Percentiles rank a stretch among this genome's conserved stretches.
These are phyloP conservation scores for Lyophyllum shimeji DNA, from an alignment of 768 basidiomycete species.

Conservation along the genomic window DNA sequence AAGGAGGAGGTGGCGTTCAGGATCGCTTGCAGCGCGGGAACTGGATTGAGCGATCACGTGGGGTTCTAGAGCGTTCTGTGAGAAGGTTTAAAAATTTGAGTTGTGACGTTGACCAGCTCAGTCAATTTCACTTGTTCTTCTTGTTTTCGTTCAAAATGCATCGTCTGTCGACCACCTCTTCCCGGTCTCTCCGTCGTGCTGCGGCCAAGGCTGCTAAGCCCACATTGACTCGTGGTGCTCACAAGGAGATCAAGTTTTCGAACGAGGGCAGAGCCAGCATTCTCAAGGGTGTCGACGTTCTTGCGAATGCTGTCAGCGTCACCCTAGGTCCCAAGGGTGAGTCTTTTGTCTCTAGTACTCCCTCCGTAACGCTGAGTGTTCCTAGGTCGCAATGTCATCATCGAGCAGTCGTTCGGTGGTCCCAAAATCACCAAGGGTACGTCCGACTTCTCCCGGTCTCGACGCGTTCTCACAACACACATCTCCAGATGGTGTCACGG, in stretches of 20 bases:
- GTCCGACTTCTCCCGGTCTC: slow-evolving; percentile 20
- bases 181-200: slow-evolving; percentile 66
- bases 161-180: slow-evolving; percentile 65
- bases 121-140: not conserved
- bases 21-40: not conserved
- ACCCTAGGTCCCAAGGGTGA: slow-evolving; percentile 95
- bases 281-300: slow-evolving; percentile 92
- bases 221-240: slow-evolving; percentile 63
- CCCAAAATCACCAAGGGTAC: slow-evolving; percentile 95
- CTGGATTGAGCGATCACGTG: not conserved
- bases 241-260: slow-evolving; percentile 97
- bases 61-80: slow-evolving; percentile 8
- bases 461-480: slow-evolving; percentile 5
- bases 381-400: slow-evolving; percentile 94
- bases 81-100: slow-evolving; percentile 1
- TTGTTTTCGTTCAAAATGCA: slow-evolving; percentile 50
- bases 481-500: slow-evolving; percentile 89
- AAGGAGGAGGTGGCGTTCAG: not conserved
- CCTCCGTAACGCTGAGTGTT: slow-evolving; percentile 9
- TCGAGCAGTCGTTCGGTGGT: slow-evolving; percentile 88
- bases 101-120: not conserved
- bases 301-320: slow-evolving; percentile 95
- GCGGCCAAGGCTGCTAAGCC: slow-evolving; percentile 58
- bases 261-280: slow-evolving; percentile 94
- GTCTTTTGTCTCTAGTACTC: slow-evolving; percentile 11